A percentile compares a stretch with the other conserved stretches of the same genome.
Conservation (phyloP, 257 asterid species). For the Nicotiana benthamiana region DNA sequence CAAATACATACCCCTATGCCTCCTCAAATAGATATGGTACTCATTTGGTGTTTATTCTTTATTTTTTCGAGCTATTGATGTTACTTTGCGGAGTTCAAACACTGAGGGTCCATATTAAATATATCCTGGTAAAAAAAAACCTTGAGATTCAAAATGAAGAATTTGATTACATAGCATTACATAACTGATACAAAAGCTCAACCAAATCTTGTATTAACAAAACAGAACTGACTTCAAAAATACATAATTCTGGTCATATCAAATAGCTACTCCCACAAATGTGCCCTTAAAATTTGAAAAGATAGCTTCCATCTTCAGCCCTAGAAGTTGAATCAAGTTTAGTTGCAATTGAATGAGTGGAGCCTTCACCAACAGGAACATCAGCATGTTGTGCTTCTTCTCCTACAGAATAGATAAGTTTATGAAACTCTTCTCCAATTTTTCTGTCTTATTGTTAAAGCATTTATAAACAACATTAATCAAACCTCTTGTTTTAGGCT, state of each 20-base stretch:
- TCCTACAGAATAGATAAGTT: background rate
- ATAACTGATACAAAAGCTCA: background rate
- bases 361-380: background rate
- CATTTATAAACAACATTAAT: background rate
- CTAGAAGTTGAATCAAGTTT: constrained; percentile 27
- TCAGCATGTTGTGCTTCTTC: background rate
- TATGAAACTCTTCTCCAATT: background rate
- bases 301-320: background rate
- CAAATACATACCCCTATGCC: too few species aligned
- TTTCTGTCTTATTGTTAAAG: background rate
- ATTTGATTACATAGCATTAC: background rate
- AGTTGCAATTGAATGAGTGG: background rate
- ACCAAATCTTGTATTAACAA: background rate
- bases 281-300: background rate
- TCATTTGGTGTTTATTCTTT: background rate
- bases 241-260: background rate
- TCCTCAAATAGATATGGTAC: too few species aligned
- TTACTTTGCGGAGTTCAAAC: background rate
- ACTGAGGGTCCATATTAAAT: background rate
- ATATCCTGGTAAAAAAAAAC: background rate
- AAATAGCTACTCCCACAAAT: background rate
- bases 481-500: background rate
- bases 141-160: background rate
- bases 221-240: background rate
- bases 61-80: background rate